phyloP scores from a whole-genome alignment of 768 basidiomycete genomes.

The Termitomyces sp. region DNA sequence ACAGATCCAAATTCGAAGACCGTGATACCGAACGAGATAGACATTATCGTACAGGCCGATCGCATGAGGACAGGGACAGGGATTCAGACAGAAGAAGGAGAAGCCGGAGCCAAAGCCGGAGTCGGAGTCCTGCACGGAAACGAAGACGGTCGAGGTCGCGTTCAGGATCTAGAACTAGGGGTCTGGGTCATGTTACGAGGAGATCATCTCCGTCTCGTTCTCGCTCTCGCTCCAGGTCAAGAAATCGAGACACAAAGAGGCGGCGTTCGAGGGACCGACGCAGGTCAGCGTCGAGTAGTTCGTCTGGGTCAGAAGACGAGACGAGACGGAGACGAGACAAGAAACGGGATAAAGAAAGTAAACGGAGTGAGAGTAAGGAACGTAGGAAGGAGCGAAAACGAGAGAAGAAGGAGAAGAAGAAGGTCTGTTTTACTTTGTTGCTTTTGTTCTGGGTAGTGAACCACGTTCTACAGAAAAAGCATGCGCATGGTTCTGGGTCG shows the following conservation, averaged over 20 bases:
- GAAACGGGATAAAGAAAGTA: slow-evolving; percentile 42
- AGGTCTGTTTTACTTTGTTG: slow-evolving; percentile 25
- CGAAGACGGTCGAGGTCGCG: slow-evolving; percentile 30
- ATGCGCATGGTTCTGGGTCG: slow-evolving; percentile 45
- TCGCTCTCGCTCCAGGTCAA: slow-evolving; percentile 24
- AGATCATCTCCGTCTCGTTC: slow-evolving; percentile 27
- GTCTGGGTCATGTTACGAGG: slow-evolving; percentile 24
- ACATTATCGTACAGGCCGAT: background rate
- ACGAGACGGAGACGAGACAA: slow-evolving; percentile 39
- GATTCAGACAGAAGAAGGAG: slow-evolving; percentile 18
- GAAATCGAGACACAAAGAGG: slow-evolving; percentile 8
- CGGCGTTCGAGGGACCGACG: slow-evolving; percentile 12
- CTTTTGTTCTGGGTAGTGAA: background rate
- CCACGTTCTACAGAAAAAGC: slow-evolving; percentile 41
- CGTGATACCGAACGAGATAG: background rate
- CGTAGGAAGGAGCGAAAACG: slow-evolving; percentile 33
- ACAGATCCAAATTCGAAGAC: background rate
- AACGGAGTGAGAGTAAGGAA: slow-evolving; percentile 39
- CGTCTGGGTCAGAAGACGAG: slow-evolving; percentile 37
- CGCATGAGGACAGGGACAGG: background rate
- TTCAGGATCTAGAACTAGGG: slow-evolving; percentile 25
- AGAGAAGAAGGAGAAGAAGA: slow-evolving; percentile 49
- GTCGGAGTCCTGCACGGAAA: slow-evolving; percentile 28
- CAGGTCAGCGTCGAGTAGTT: slow-evolving; percentile 34
- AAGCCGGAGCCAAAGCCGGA: slow-evolving; percentile 20